Conservation (phyloP, 192 early-diverging fungal genomes). For the Glomus cerebriforme region DNA sequence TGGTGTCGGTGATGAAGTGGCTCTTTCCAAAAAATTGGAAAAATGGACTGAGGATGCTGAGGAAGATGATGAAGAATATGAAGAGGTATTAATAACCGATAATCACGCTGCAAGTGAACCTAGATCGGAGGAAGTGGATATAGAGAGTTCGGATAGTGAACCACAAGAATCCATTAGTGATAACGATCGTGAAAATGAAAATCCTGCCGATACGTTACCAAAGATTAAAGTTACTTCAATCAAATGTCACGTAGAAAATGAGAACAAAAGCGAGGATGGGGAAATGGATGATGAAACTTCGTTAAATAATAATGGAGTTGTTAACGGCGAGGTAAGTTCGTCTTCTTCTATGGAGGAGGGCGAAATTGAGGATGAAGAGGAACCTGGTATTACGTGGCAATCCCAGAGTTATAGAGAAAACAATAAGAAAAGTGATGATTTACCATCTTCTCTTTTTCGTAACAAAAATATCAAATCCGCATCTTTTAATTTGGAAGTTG, state of each 20-base stretch:
- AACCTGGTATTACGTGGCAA: background rate
- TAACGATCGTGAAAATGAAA: background rate
- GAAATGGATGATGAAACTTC: constrained; percentile 5
- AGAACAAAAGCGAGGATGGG: background rate
- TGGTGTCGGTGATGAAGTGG: constrained; percentile 9
- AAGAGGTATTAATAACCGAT: constrained; percentile 4
- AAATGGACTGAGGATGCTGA: constrained; percentile 4
- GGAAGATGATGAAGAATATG: background rate
- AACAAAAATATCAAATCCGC: background rate
- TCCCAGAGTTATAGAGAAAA: background rate
- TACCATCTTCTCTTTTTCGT: background rate
- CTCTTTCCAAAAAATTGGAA: constrained; percentile 27
- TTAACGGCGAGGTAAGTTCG: constrained; percentile 22
- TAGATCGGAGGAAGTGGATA: background rate
- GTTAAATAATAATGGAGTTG: background rate
- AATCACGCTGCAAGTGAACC: background rate
- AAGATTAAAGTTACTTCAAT: background rate
- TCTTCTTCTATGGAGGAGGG: constrained; percentile 22
- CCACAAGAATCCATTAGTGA: background rate
- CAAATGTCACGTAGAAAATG: background rate
- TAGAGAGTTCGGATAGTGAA: background rate
- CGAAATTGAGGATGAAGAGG: constrained; percentile 4
- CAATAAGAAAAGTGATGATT: constrained; percentile 6
- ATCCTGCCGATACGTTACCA: background rate
- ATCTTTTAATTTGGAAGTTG: background rate